Base-by-base conservation (phyloP, 768 basidiomycete species). In the Tylopilus subfusipes region DNA sequence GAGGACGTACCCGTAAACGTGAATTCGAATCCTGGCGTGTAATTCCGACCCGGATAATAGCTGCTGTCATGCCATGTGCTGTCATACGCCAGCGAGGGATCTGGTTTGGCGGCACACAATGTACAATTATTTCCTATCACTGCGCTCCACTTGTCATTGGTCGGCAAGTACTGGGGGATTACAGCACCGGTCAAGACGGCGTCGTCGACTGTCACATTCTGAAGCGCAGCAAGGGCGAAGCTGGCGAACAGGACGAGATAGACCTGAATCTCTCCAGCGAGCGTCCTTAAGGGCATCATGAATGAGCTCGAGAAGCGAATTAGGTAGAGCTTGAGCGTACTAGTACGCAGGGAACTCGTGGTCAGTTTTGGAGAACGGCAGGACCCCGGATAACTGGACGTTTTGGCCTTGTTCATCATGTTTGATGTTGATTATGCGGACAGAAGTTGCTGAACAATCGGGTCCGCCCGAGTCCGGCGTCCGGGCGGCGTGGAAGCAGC, bases 31-130 rank as follows among this genome's bases (percentile, higher is more conserved):
- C 5, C 21, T 40, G 33, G 56, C 10, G 21, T 9, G 33, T 10
- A 18, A 0, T 11, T 21, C 2, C 10, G 24, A 7, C 2, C 2
- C 3, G 33, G 40, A 42, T 1, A 0, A 22, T 13, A 61, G 5
- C 48, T 64, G 3, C 43, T 2, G 11, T 58, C 62, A 14, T 64
- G 63, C 63, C 63, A 64, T 33, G 63, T 64, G 2, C 42, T 55
- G 8, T 58, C 25, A 24, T 61, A 54, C 5, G 43, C 56, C 12
- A 7, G 10, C 2, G 51, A 12, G 4, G 56, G 29, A 43, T 61
- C 43, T 5, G 52, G 59, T 1, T 31, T 5, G 3, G n/a, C 53
- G 2, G 10, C 0, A 8, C 63, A 64, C 3, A 0, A 5, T 1
- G 52, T 13, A 16, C 63, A 64, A 18, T 30, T 38, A 14, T 56